These are phyloP conservation scores for Microsporum audouinii DNA, from an alignment of 2,329 filamentous ascomycete species.

Conservation along the genomic window DNA sequence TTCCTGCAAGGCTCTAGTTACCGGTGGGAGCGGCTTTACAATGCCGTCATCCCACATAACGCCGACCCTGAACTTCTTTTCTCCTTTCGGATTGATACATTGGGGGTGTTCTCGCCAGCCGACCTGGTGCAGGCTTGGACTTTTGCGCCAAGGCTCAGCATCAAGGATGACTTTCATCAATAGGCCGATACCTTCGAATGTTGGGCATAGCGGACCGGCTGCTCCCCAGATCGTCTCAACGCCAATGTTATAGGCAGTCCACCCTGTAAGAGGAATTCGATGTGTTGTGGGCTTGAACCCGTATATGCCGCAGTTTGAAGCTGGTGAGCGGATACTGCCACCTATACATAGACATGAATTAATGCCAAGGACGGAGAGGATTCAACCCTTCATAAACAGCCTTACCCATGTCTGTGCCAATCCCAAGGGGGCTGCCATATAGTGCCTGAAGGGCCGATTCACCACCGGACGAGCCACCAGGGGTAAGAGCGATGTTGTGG, in stretches of 20 bases:
- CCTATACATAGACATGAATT: conserved; percentile 27
- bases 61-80: conserved; percentile 47
- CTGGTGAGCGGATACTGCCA: conserved; percentile 37
- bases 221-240: conserved; percentile 38
- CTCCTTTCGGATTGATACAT: conserved; percentile 13
- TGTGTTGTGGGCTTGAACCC: conserved; percentile 31
- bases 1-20: conserved; percentile 43
- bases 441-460: conserved; percentile 53
- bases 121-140: conserved; percentile 27
- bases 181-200: conserved; percentile 18
- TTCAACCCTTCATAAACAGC: neutral
- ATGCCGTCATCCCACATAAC: conserved; percentile 50
- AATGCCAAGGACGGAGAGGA: conserved; percentile 16
- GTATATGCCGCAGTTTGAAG: conserved; percentile 44
- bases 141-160: conserved; percentile 27
- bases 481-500: conserved; percentile 50
- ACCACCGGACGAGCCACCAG: conserved; percentile 56
- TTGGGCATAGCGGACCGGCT: conserved; percentile 22
- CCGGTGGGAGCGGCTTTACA: conserved; percentile 49
- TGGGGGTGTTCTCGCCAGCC: conserved; percentile 25
- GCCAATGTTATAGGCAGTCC: conserved; percentile 26
- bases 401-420: conserved; percentile 52
- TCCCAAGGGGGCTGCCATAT: conserved; percentile 47
- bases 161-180: conserved; percentile 26
- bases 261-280: conserved; percentile 41